Conservation (phyloP, 768 basidiomycete genomes). For the Calocera viscosa region DNA sequence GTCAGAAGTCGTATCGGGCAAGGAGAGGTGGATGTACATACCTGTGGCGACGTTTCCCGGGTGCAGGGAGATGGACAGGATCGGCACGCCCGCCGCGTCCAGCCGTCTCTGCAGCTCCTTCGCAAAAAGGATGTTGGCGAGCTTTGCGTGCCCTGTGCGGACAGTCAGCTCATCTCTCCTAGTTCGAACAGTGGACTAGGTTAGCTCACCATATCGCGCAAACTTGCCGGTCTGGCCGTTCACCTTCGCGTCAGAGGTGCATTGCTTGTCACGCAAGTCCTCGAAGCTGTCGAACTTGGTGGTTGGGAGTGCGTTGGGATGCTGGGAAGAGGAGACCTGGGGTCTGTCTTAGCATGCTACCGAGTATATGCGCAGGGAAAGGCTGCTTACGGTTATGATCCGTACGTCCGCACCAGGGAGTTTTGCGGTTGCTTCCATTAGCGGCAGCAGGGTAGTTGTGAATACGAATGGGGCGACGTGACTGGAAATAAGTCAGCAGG, state of each 20-base stretch:
- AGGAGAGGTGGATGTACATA: slow-evolving; percentile 3
- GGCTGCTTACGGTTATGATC: slow-evolving; percentile 41
- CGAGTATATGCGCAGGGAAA: background rate
- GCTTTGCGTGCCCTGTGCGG: slow-evolving; percentile 43
- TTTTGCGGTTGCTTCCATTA: slow-evolving; percentile 39
- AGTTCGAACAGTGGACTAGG: background rate
- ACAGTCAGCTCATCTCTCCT: too few relatives aligned
- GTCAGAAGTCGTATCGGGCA: background rate
- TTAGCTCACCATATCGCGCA: background rate
- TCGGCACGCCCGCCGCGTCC: slow-evolving; percentile 27
- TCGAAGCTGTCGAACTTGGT: background rate
- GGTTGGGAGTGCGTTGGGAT: background rate
- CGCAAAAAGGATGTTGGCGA: slow-evolving; percentile 40
- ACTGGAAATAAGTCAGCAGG: slow-evolving; percentile 26
- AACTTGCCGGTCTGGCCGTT: background rate
- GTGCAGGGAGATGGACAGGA: slow-evolving; percentile 33
- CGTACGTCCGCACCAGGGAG: slow-evolving; percentile 44
- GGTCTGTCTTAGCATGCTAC: too few relatives aligned
- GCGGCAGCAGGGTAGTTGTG: slow-evolving; percentile 41
- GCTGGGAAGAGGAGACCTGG: background rate
- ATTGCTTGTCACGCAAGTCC: slow-evolving; percentile 1
- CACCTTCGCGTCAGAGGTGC: background rate
- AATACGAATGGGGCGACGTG: slow-evolving; percentile 46
- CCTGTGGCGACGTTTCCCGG: slow-evolving; percentile 35
- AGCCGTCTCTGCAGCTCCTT: slow-evolving; percentile 40